Evolutionary conservation across 2,329 filamentous ascomycete genomes (phyloP).

Genomic region (Trichothecium sympodiale): DNA sequence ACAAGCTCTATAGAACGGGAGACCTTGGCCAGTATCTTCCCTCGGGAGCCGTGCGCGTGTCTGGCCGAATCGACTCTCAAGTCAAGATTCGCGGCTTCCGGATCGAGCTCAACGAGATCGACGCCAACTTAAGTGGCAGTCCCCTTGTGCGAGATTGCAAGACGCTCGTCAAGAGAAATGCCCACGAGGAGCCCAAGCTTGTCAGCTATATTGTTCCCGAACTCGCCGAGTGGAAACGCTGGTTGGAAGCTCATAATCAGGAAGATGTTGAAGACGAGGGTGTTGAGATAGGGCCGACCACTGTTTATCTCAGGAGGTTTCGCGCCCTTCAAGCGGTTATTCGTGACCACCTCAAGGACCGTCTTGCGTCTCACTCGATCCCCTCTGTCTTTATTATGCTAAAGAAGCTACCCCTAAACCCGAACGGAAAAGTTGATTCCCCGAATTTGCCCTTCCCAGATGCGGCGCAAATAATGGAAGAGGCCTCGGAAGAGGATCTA

Average conservation of each 20-base stretch:
- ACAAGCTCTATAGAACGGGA: constrained; percentile 78
- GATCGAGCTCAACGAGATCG: constrained; percentile 90
- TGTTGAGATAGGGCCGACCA: constrained; percentile 29
- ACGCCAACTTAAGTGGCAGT: constrained; percentile 66
- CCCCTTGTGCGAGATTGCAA: constrained; percentile 72
- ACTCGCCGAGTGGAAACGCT: constrained; percentile 57
- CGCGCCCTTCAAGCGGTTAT: constrained; percentile 36
- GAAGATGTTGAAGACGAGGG: constrained; percentile 46
- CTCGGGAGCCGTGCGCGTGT: constrained; percentile 61
- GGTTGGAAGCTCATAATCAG: constrained; percentile 44
- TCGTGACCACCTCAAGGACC: constrained; percentile 58
- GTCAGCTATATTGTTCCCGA: constrained; percentile 89
- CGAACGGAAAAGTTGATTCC: constrained; percentile 72
- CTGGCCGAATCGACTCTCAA: constrained; percentile 75
- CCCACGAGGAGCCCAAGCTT: constrained; percentile 57
- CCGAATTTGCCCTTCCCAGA: constrained; percentile 73
- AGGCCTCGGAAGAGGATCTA: constrained; percentile 21
- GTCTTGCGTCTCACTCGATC: constrained; percentile 27
- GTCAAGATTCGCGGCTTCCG: constrained; percentile 95
- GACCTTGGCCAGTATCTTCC: constrained; percentile 67
- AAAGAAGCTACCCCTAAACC: constrained; percentile 54
- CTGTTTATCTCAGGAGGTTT: constrained; percentile 33
- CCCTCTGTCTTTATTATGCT: constrained; percentile 22
- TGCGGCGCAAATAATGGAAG: constrained; percentile 47
- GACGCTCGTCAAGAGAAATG: constrained; percentile 53